Evolutionary conservation across 345 rosid genomes (phyloP).

Genomic region (Atalantia buxifolia): DNA sequence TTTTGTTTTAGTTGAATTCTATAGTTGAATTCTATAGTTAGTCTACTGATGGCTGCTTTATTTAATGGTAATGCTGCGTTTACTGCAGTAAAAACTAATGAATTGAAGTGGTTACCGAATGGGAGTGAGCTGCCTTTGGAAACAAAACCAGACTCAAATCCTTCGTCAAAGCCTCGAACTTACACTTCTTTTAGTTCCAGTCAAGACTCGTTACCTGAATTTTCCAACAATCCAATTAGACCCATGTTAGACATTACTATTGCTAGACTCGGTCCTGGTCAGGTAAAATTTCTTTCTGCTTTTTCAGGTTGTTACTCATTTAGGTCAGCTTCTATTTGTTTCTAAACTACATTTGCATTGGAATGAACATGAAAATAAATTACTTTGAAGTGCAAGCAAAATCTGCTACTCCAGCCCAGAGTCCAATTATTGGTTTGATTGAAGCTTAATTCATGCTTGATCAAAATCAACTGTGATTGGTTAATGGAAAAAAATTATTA

Average conservation of each 20-base stretch:
- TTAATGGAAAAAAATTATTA: not conserved
- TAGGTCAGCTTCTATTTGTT: not conserved
- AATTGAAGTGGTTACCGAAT: conserved; percentile 74
- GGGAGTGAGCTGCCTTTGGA: conserved; percentile 80
- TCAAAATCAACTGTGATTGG: not conserved
- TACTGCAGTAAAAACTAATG: conserved; percentile 65
- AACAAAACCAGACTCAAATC: conserved; percentile 32
- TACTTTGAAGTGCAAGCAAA: not conserved
- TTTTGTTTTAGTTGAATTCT: not conserved
- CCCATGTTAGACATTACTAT: conserved; percentile 55
- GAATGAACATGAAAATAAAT: not conserved
- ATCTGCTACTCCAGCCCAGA: not conserved
- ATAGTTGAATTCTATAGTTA: not conserved
- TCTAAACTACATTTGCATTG: not conserved
- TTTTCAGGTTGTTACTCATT: not conserved
- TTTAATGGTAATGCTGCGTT: conserved; percentile 2
- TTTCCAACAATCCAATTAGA: conserved; percentile 49
- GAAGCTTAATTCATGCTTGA: not conserved
- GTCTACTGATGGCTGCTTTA: not conserved
- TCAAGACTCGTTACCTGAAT: conserved; percentile 60
- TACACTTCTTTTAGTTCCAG: conserved; percentile 66
- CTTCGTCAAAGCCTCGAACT: conserved; percentile 55
- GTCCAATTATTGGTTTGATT: not conserved
- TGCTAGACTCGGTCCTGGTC: conserved; percentile 84
- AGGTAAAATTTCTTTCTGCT: conserved; percentile 36